Conservation (phyloP, 2,329 filamentous ascomycete species). For the Fusarium sp. region DNA sequence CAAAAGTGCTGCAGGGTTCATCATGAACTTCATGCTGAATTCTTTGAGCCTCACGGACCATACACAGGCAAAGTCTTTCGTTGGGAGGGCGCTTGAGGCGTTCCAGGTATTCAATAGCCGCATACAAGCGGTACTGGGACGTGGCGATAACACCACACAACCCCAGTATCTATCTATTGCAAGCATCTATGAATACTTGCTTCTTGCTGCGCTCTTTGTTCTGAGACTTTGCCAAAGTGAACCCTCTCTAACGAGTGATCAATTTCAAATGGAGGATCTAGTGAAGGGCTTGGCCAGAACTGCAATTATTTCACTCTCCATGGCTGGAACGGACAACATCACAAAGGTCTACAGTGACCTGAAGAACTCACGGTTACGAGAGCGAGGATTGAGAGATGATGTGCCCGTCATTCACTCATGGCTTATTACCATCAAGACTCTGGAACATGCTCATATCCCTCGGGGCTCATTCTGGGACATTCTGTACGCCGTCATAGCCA, state of each 20-base stretch:
- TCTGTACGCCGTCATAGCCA: slow-evolving; percentile 55
- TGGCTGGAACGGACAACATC: slow-evolving; percentile 55
- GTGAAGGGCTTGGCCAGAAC: slow-evolving; percentile 54
- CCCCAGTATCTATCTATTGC: slow-evolving; percentile 22
- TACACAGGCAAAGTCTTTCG: slow-evolving; percentile 52
- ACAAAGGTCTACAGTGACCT: slow-evolving; percentile 59
- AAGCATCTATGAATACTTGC: slow-evolving; percentile 44
- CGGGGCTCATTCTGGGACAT: slow-evolving; percentile 70
- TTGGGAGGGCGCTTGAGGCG: slow-evolving; percentile 55
- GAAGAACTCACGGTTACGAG: slow-evolving; percentile 55
- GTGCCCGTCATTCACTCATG: slow-evolving; percentile 61
- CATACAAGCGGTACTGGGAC: slow-evolving; percentile 27
- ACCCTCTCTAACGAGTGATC: slow-evolving; percentile 45
- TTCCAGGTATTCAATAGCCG: slow-evolving; percentile 53
- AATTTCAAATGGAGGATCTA: slow-evolving; percentile 59
- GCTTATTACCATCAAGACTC: slow-evolving; percentile 65
- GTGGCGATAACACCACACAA: background rate
- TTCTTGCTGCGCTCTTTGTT: slow-evolving; percentile 49
- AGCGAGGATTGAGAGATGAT: slow-evolving; percentile 62
- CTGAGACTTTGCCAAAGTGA: slow-evolving; percentile 55
- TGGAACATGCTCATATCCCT: slow-evolving; percentile 61
- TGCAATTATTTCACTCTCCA: slow-evolving; percentile 53
- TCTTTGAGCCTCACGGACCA: slow-evolving; percentile 52
- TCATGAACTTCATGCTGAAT: slow-evolving; percentile 58
- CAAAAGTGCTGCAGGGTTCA: slow-evolving; percentile 52